Evolutionary conservation across 805 yeast genomes (phyloP), one percentile per base, ranked within the genome.

Genomic region (Blastobotrys chiropterorum): DNA sequence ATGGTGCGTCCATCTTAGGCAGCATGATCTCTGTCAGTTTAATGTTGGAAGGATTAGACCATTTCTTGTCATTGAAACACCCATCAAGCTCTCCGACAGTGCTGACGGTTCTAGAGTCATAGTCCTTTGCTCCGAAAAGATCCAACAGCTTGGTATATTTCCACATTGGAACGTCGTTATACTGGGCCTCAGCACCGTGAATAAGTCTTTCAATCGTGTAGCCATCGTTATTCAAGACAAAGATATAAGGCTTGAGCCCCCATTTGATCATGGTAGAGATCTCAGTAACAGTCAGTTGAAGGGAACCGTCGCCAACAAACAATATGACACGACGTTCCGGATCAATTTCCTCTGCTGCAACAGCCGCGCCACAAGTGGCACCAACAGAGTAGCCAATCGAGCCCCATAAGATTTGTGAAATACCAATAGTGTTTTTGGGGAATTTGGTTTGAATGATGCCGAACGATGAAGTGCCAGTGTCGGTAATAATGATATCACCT

Each of bases 271-370:
- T 78, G 21, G 85, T 77, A 3, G 84, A 76, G 50, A 82, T 68
- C 62, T 82, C 87, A 59, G 81, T 85, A 31, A 78, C 83, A 0
- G 87, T 80, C 61, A 82, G 71, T 64, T 82, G 86, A 45, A 83
- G 73, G 11, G 86, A 82, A 49, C 86, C 87, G 61, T 82, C 87
- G 57, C 87, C 87, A 42, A 82, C 78, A 58, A 82, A 79, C 39
- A 82, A 67, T 17, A 82, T 68, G 20, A 81, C 84, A 60, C 86
- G 68, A 51, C 72, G 72, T 20, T 66, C 60, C 8, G 71, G 72
- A 46, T 66, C 71, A 40, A 68, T 59, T 59, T 82, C 86, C 51
- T 71, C 70, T 11, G 76, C 75, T 1, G 85, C 86, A 66, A 80
- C 68, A 2, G 77, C 76, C 0, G 82, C 86, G 38, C 87, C 87